These are phyloP conservation scores for Colletotrichum orbiculare DNA, from an alignment of 2,329 filamentous ascomycete species.

Conservation along the genomic window DNA sequence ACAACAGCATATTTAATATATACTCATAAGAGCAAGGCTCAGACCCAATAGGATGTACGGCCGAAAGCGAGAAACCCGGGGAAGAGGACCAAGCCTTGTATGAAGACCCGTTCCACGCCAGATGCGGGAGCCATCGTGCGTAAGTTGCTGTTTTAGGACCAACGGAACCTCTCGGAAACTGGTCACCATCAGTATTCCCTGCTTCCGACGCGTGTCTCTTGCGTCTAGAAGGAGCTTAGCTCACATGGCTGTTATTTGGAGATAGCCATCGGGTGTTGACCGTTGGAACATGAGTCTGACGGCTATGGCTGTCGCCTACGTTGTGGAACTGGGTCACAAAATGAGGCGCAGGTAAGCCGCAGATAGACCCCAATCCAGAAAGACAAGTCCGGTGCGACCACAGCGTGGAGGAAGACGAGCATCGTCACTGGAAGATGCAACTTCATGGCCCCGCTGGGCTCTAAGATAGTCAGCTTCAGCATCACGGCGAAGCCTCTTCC, in stretches of 20 bases:
- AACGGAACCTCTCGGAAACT: background rate
- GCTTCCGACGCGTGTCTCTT: background rate
- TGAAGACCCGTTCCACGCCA: background rate
- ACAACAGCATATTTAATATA: background rate
- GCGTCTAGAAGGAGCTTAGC: background rate
- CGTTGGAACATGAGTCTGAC: background rate
- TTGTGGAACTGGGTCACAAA: background rate
- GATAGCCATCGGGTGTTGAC: background rate
- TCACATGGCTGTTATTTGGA: background rate
- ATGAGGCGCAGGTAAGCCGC: background rate
- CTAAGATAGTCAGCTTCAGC: background rate
- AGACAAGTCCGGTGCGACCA: background rate
- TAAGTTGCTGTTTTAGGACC: background rate
- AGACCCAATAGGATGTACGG: background rate
- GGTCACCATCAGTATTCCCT: background rate
- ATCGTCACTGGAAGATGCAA: background rate
- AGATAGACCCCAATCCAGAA: background rate
- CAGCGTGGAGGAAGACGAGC: background rate
- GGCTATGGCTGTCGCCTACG: slow-evolving; percentile 2
- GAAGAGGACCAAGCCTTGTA: too few species aligned
- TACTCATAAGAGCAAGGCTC: background rate
- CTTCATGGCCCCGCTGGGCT: background rate
- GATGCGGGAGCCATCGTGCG: background rate
- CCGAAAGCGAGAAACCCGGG: too few species aligned
- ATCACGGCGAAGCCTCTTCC: background rate